Evolutionary conservation across 371 early-diverging fungal species (phyloP).

Genomic region (Syncephalis plumigaleata): DNA sequence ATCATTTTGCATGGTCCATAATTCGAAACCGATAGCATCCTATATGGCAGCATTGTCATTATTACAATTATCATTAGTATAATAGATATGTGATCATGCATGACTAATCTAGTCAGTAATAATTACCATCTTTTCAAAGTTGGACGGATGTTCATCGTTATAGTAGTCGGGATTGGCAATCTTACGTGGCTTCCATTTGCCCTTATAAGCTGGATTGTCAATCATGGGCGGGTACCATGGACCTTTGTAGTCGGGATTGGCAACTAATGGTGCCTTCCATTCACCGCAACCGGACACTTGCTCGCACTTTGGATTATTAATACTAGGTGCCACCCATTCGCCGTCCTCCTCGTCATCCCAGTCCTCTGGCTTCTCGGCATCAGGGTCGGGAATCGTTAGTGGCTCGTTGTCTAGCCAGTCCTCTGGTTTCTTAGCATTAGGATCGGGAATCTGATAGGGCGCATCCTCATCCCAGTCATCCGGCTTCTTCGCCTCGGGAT

Average conservation of each 20-base stretch:
- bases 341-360: constrained; percentile 87
- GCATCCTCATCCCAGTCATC: constrained; percentile 68
- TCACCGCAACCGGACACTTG: constrained; percentile 48
- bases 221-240: constrained; percentile 69
- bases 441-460: constrained; percentile 49
- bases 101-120: background rate
- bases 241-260: constrained; percentile 84
- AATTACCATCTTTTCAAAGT: constrained; percentile 37
- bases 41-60: constrained; percentile 52
- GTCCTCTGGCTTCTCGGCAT: constrained; percentile 79
- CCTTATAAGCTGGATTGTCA: constrained; percentile 92
- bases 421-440: constrained; percentile 71
- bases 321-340: constrained; percentile 69
- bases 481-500: constrained; percentile 75
- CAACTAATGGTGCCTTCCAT: constrained; percentile 41
- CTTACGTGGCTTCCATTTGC: constrained; percentile 77
- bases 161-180: constrained; percentile 81
- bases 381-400: constrained; percentile 66
- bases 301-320: constrained; percentile 61
- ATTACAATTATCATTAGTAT: constrained; percentile 36
- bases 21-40: constrained; percentile 79
- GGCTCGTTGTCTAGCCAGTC: constrained; percentile 82
- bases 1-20: constrained; percentile 92
- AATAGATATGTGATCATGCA: background rate
- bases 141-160: constrained; percentile 39